Evolutionary conservation across 306 rosid species (phyloP).

Genomic region (Corylus heterophylla): DNA sequence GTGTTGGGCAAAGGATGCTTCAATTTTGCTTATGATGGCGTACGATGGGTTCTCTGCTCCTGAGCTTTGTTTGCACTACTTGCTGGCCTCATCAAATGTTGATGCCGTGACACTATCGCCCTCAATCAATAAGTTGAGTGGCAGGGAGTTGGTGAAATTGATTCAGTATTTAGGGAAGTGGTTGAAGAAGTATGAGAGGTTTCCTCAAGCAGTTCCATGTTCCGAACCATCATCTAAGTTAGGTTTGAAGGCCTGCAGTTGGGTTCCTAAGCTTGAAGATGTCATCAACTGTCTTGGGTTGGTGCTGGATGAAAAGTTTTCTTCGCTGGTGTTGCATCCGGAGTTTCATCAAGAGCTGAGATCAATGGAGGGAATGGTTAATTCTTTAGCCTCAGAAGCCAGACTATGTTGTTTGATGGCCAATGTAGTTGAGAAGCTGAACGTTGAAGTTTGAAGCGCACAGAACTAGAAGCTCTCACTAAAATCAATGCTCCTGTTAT

Average conservation of each 20-base stretch:
- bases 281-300: conserved; percentile 55
- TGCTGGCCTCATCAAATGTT: conserved; percentile 63
- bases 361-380: conserved; percentile 40
- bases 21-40: conserved; percentile 75
- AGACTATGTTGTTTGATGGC: conserved; percentile 53
- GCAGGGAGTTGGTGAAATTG: conserved; percentile 60
- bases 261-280: conserved; percentile 85
- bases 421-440: conserved; percentile 50
- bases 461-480: conserved; percentile 8
- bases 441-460: conserved; percentile 32
- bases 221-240: conserved; percentile 40
- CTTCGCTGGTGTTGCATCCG: conserved; percentile 67
- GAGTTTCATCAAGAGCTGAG: conserved; percentile 75
- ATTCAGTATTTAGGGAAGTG: conserved; percentile 74
- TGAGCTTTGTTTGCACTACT: conserved; percentile 76
- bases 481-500: conserved; percentile 1
- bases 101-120: conserved; percentile 54
- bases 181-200: conserved; percentile 82
- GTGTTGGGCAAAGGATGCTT: conserved; percentile 61
- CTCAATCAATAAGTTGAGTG: conserved; percentile 60
- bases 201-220: conserved; percentile 74
- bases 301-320: conserved; percentile 69
- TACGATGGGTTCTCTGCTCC: conserved; percentile 67
- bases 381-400: conserved; percentile 60
- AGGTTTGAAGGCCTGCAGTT: conserved; percentile 65